phyloP scores from a whole-genome alignment of 192 early-diverging fungal genomes.

The Diversispora epigaea region DNA sequence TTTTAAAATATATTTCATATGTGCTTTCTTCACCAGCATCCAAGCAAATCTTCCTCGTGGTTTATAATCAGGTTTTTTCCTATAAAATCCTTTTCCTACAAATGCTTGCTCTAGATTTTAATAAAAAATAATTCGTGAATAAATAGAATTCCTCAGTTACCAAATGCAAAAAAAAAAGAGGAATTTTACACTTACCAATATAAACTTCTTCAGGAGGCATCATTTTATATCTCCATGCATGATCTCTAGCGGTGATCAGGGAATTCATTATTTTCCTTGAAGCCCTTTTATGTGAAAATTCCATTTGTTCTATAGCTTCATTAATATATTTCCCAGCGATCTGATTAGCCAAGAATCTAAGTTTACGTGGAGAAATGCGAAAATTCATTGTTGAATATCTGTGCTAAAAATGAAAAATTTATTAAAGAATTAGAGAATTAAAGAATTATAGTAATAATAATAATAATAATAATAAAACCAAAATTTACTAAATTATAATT shows the following conservation, averaged over 20 bases:
- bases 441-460: background rate
- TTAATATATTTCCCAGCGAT: slow-evolving; percentile 62
- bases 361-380: slow-evolving; percentile 67
- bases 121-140: background rate
- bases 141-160: background rate
- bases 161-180: background rate
- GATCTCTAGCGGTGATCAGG: slow-evolving; percentile 66
- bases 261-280: slow-evolving; percentile 62
- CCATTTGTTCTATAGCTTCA: slow-evolving; percentile 78
- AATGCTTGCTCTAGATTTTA: slow-evolving; percentile 63
- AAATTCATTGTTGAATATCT: slow-evolving; percentile 65
- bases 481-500: too few relatives aligned
- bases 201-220: slow-evolving; percentile 64
- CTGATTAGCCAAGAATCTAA: slow-evolving; percentile 70
- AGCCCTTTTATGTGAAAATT: slow-evolving; percentile 71
- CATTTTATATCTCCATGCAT: slow-evolving; percentile 61
- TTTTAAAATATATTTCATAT: slow-evolving; percentile 81
- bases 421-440: background rate
- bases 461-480: background rate
- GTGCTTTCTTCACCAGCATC: slow-evolving; percentile 72
- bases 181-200: slow-evolving; percentile 45
- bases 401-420: slow-evolving; percentile 39
- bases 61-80: slow-evolving; percentile 73
- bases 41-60: slow-evolving; percentile 77
- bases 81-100: slow-evolving; percentile 82